These are phyloP conservation scores for Phytophthora brassicae DNA, from an alignment of 352 stramenopile genomes.

Conservation along the genomic window DNA sequence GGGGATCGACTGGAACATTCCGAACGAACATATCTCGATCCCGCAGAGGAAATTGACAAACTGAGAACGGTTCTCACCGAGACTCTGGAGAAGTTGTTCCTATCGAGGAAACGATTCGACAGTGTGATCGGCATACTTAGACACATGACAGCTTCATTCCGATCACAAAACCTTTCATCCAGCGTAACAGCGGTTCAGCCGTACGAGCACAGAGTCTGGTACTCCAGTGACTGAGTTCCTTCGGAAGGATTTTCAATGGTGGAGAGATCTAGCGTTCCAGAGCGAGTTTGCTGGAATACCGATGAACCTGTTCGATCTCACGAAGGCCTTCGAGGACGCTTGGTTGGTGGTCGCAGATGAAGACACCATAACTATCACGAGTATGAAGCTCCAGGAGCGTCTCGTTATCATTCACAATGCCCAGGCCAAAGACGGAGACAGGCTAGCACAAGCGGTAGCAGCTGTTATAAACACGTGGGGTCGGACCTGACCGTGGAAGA, in stretches of 20 bases:
- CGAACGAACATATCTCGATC: not conserved
- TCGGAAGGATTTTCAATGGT: not conserved
- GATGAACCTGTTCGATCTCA: not conserved
- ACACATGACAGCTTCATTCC: constrained; percentile 10
- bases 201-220: not conserved
- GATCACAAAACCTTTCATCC: constrained; percentile 2
- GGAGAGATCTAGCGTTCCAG: constrained; percentile 1
- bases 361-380: not conserved
- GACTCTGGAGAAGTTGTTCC: not conserved
- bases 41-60: constrained; percentile 11
- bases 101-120: constrained; percentile 1
- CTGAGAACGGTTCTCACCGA: not conserved
- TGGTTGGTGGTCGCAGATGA: not conserved
- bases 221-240: not conserved
- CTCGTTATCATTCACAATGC: not conserved
- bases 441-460: not conserved
- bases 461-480: not conserved
- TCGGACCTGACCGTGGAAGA: not conserved
- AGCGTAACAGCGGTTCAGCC: constrained; percentile 2
- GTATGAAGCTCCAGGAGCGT: not conserved
- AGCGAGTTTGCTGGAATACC: not conserved
- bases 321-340: not conserved
- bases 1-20: constrained; percentile 12
- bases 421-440: no score
- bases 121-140: not conserved